phyloP scores from a whole-genome alignment of 768 basidiomycete genomes.

The Mrakia hoshinonis region DNA sequence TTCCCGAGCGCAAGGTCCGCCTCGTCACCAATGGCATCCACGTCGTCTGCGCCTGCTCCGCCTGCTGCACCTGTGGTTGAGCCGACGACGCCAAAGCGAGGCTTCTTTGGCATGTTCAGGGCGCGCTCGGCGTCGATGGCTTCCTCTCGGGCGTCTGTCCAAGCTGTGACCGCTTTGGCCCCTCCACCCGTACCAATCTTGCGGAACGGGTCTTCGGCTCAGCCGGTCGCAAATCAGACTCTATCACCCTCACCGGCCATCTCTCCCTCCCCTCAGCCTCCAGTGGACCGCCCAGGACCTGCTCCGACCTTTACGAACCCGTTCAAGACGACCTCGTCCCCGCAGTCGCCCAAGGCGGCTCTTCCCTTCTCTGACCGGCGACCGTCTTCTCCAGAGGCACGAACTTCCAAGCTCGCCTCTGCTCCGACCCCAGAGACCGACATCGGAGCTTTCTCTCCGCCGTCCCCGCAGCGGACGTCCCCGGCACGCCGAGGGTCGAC shows the following conservation, averaged over 20 bases:
- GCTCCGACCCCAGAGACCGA: not conserved
- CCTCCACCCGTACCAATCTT: not conserved
- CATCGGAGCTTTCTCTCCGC: not conserved
- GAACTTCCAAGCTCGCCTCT: not conserved
- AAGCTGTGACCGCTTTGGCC: not conserved
- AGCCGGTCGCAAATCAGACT: no score
- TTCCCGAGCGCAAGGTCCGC: not conserved
- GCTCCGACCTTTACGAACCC: no score
- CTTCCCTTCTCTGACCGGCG: not conserved
- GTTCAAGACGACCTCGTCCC: no score
- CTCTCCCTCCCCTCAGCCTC: no score
- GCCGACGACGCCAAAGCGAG: slow-evolving; percentile 11
- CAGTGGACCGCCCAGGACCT: no score
- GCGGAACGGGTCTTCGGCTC: not conserved
- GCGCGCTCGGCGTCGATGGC: not conserved
- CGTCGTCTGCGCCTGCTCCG: not conserved
- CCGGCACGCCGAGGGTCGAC: not conserved
- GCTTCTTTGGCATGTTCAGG: slow-evolving; percentile 6
- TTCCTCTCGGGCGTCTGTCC: not conserved
- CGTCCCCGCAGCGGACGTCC: not conserved
- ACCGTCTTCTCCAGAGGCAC: not conserved
- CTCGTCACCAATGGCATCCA: not conserved
- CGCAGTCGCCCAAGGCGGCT: not conserved
- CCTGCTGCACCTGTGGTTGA: not conserved
- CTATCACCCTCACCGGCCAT: no score